Base-by-base conservation (phyloP, 2,329 filamentous ascomycete genomes). In the Colletotrichum salicis region DNA sequence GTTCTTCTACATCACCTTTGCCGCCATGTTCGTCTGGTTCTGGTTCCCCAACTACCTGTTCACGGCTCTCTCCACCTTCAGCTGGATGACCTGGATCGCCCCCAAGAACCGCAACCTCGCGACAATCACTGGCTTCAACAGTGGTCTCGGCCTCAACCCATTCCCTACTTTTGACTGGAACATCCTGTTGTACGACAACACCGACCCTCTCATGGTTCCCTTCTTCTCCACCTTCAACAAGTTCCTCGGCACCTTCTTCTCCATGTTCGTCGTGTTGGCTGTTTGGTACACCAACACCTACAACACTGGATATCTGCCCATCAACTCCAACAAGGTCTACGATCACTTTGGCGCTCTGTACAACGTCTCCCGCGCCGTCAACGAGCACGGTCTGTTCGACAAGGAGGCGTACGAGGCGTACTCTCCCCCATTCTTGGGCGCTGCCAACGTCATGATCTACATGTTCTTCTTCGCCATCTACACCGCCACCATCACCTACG, bases 221-320 rank as follows among this genome's bases (percentile, higher is more conserved):
- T 87, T 86, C 76, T 87, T 90, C 80, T 88, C 87, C 33, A 91
- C 90, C 55, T 83, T 89, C 66, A 93, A 93, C 78, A 88, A 87
- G 27, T 83, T 91, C 72, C 80, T 90, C 56, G 90, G 90, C 35
- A 84, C 88, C 61, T 83, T 90, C 13, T 73, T 88, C 41, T 87
- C 85, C 55, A 85, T 86, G 75, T 86, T 88, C 81, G 81, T 92
- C 15, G 82, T 89, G 15, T 78, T 88, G 2, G 87, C 81, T 31
- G 77, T 92, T 10, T 91, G 90, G 81, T 93, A 88, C 78, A 86
- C 82, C 56, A 89, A 89, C 65, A 79, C 87, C 1, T 92, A 87
- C 81, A 87, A 88, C 78, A 87, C 85, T 12, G 83, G 85, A 63
- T 91, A 89, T 74, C 79, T 88, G 31, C 84, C 85, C 35, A 86